phyloP scores from a whole-genome alignment of 2,329 filamentous ascomycete species.

The Cordyceps pruinosa region DNA sequence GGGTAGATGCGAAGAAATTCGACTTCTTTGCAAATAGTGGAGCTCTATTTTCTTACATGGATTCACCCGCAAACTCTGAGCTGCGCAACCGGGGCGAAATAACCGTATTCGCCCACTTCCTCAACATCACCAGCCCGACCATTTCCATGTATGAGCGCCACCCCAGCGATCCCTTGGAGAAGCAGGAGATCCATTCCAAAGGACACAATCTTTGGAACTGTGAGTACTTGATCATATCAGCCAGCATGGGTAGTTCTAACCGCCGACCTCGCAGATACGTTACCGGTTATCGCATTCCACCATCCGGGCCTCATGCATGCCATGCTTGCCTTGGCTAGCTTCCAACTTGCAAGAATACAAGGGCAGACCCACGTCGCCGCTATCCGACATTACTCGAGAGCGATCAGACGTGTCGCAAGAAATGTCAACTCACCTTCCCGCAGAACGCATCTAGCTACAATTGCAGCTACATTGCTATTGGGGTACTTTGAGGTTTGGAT shows the following conservation, averaged over 20 bases:
- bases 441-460: constrained; percentile 68
- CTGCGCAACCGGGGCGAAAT: constrained; percentile 74
- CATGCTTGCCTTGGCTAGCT: constrained; percentile 77
- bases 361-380: constrained; percentile 68
- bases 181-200: constrained; percentile 48
- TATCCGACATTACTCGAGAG: constrained; percentile 85
- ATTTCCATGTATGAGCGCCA: constrained; percentile 85
- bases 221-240: constrained; percentile 29
- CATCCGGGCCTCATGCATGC: constrained; percentile 85
- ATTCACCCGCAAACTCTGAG: constrained; percentile 60
- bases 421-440: constrained; percentile 63
- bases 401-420: constrained; percentile 69
- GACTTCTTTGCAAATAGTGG: constrained; percentile 41
- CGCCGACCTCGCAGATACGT: constrained; percentile 51
- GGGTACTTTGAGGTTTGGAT: constrained; percentile 93
- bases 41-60: constrained; percentile 58
- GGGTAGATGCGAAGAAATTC: constrained; percentile 35
- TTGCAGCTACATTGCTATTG: constrained; percentile 82
- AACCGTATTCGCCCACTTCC: constrained; percentile 83
- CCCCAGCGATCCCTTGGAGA: constrained; percentile 61
- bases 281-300: constrained; percentile 75
- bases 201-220: constrained; percentile 61
- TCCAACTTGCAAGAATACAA: constrained; percentile 83
- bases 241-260: background rate
- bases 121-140: constrained; percentile 78